These are phyloP conservation scores for Colletotrichum lupini DNA, from an alignment of 2,329 filamentous ascomycete species.

Conservation along the genomic window DNA sequence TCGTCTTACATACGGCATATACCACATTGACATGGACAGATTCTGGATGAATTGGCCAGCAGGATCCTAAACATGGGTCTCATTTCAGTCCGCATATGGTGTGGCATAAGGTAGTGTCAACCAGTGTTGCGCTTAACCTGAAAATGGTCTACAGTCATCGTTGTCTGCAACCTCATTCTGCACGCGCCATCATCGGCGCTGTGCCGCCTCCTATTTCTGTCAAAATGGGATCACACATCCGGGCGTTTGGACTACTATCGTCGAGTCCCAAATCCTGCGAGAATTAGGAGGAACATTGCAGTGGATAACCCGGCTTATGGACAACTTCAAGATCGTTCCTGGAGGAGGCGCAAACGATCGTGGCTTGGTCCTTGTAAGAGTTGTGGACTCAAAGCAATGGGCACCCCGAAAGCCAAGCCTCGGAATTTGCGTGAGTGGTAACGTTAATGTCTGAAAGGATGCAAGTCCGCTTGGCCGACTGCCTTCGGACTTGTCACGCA, in stretches of 20 bases:
- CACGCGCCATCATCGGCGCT: conserved; percentile 8
- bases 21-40: conserved; percentile 1
- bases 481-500: neutral
- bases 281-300: neutral
- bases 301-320: neutral
- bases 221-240: neutral
- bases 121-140: neutral
- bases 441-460: neutral
- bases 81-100: neutral
- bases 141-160: neutral
- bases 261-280: neutral
- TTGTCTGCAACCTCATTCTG: neutral
- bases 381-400: neutral
- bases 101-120: neutral
- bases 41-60: neutral
- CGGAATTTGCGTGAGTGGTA: neutral
- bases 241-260: neutral
- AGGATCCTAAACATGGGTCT: neutral
- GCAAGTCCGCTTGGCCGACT: neutral
- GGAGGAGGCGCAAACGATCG: conserved; percentile 6
- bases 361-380: conserved; percentile 15
- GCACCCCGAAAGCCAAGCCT: neutral
- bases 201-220: conserved; percentile 16
- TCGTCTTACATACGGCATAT: neutral
- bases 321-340: neutral